A percentile compares a stretch with the other conserved stretches of the same genome.
phyloP scores from a whole-genome alignment of 1,284 basidiomycete species.

The Sporisorium graminicola region DNA sequence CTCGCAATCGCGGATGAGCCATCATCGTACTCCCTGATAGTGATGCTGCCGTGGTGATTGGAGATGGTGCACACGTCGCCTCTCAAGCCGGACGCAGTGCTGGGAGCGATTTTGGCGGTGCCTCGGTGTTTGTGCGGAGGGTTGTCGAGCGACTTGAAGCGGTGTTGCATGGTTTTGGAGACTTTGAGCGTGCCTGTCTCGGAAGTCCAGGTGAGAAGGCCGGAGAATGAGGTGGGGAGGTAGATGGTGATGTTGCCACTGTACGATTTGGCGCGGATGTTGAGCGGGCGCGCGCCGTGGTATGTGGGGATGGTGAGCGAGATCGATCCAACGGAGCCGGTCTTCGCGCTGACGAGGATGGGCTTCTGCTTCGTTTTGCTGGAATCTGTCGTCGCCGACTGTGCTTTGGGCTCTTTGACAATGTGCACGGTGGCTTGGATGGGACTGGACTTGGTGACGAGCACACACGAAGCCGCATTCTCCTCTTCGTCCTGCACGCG shows the following conservation, averaged over 20 bases:
- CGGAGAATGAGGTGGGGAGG: conserved; percentile 56
- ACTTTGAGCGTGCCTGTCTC: conserved; percentile 57
- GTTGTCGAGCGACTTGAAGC: conserved; percentile 46
- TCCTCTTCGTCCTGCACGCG: conserved; percentile 10
- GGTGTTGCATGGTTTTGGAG: conserved; percentile 38
- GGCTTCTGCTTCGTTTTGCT: conserved; percentile 27
- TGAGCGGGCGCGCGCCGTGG: conserved; percentile 46
- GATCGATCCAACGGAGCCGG: conserved; percentile 30
- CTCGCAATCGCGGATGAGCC: not conserved
- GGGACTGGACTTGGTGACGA: conserved; percentile 43
- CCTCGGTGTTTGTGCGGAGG: conserved; percentile 54
- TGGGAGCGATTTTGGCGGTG: conserved; percentile 46
- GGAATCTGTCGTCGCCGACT: not conserved
- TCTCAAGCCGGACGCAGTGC: conserved; percentile 44
- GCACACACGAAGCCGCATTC: conserved; percentile 46
- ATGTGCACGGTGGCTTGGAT: conserved; percentile 54
- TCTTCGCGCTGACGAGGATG: conserved; percentile 43
- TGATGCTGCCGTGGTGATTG: conserved; percentile 42
- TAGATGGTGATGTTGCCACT: conserved; percentile 52
- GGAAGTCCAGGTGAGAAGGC: conserved; percentile 56
- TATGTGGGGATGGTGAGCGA: conserved; percentile 48
- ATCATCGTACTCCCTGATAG: conserved; percentile 38
- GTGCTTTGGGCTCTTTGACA: conserved; percentile 16
- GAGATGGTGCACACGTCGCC: conserved; percentile 51
- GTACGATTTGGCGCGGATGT: conserved; percentile 47